Evolutionary conservation across 129 eudicot genomes (phyloP), one percentile per base, ranked within the genome.

Genomic region (Sambucus nigra): DNA sequence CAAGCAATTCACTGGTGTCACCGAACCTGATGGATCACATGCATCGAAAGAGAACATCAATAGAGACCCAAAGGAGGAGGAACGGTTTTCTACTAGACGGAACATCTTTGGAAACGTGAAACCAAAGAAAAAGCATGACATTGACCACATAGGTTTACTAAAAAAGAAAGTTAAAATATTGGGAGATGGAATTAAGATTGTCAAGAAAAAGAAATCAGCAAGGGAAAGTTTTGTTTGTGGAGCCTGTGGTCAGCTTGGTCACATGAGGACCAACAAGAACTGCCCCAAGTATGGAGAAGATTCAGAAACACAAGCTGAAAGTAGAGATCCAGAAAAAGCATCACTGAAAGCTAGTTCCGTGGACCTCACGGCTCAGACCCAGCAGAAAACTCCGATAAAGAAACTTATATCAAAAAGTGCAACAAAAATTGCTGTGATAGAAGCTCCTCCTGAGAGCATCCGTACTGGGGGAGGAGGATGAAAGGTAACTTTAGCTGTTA

Each of bases 201-300:
- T 84, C 40, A 89, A 84, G 74, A 86, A 84, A 67, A 89, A 85
- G 78, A 89, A 89, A 72, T 76, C 88, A 27, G 95, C 97, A 40
- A 76, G 97, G 51, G 95, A 89, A 24, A 84, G 83, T 65, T 84
- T 89, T 64, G 80, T 82, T 35, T 89, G 97, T 74, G 97, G 97
- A 56, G 97, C 97, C 31, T 89, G 97, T 59, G 95, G 97, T 53
- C 97, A 89, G 97, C 80, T 69, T 28, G 97, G 97, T 67, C 97
- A 89, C 66, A 89, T 89, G 97, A 73, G 88, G 69, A 89, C 97
- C 44, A 89, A 89, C 71, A 89, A 89, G 68, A 69, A 89, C 65
- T 89, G 97, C 64, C 95, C 97, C 63, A 84, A 68, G 61, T 89
- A 89, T 52, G 66, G 95, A 56, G 95, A 84, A 64, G 88, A 84